Evolutionary conservation across 176 grass and related monocot species (phyloP).

Genomic region (Canna indica): DNA sequence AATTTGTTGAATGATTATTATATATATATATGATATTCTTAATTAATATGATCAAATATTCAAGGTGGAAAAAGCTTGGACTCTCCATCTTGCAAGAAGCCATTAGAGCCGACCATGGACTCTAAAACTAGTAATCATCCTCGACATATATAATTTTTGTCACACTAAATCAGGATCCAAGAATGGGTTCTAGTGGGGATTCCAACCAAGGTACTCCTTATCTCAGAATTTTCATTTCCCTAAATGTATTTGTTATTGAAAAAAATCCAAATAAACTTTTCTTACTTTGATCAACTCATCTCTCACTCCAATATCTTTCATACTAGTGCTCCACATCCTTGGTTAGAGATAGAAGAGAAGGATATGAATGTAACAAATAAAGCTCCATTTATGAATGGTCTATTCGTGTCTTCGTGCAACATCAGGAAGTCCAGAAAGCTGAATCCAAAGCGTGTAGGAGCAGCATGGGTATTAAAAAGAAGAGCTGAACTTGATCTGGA

Average conservation of each 20-base stretch:
- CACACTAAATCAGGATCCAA: slow-evolving; percentile 26
- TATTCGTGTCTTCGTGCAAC: slow-evolving; percentile 7
- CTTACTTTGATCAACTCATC: slow-evolving; percentile 8
- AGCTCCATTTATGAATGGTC: slow-evolving; percentile 3
- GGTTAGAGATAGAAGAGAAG: slow-evolving; percentile 53
- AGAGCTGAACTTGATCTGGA: slow-evolving; percentile 75
- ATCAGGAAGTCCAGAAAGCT: slow-evolving; percentile 53
- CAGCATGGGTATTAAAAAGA: slow-evolving; percentile 84
- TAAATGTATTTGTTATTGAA: not conserved
- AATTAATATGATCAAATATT: no score
- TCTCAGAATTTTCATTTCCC: slow-evolving; percentile 21
- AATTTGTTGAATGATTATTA: no score
- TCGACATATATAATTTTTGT: no score
- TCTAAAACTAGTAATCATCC: no score
- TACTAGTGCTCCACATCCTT: slow-evolving; percentile 62
- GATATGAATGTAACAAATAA: slow-evolving; percentile 20
- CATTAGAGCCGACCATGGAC: no score
- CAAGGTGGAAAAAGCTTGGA: no score
- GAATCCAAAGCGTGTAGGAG: slow-evolving; percentile 90
- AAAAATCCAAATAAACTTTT: not conserved
- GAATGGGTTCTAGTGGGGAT: slow-evolving; percentile 8
- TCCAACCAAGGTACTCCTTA: slow-evolving; percentile 19
- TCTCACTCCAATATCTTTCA: slow-evolving; percentile 32
- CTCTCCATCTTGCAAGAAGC: no score
- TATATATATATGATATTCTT: no score